Evolutionary conservation across 352 stramenopile species (phyloP), one percentile per base, ranked within the genome.

Genomic region (Phytophthora melonis): DNA sequence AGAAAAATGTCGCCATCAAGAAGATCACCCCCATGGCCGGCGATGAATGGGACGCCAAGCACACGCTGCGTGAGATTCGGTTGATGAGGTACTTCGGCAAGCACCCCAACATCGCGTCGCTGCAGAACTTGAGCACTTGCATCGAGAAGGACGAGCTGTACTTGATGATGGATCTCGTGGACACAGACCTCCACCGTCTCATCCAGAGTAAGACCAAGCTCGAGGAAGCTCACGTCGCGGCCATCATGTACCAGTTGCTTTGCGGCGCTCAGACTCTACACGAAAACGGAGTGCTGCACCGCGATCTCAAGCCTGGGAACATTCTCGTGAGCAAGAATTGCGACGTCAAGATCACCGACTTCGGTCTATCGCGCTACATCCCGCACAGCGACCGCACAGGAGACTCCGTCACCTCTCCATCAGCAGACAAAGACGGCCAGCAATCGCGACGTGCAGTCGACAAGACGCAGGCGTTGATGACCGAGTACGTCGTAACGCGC

Each of bases 111-210:
- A 95, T 95, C 65, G 87, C 86, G 5, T 91, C 83, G 43, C 64
- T 95, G 39, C 82, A 94, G 56, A 94, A 93, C 70, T 68, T 95
- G 60, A 95, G 88, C 77, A 95, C 87, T 18, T 95, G 88, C 58
- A 88, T 87, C 14, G 87, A 89, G 30, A 93, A 97, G 54, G 94
- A 98, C 74, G 94, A 98, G 74, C 82, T 98, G 18, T 98, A 98
- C 74, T 93, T 99, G 68, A 97, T 98, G 74, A 98, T 98, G 95
- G 92, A 98, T 50, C 86, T 98, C 39, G 90, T 98, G 10, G 95
- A 98, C 72, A 98, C 90, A 5, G 95, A 98, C 75, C 81, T 98
- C 39, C 92, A 97, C 53, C 82, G 89, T 0, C 84, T 97, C 64
- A 97, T 97, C 47, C 90, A 96, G 77, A 95, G 83, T 77, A 93